A percentile compares a stretch with the other conserved stretches of the same genome.
Conservation (phyloP, 1,139 yeast species). For the Saccharomyces hybrid region DNA sequence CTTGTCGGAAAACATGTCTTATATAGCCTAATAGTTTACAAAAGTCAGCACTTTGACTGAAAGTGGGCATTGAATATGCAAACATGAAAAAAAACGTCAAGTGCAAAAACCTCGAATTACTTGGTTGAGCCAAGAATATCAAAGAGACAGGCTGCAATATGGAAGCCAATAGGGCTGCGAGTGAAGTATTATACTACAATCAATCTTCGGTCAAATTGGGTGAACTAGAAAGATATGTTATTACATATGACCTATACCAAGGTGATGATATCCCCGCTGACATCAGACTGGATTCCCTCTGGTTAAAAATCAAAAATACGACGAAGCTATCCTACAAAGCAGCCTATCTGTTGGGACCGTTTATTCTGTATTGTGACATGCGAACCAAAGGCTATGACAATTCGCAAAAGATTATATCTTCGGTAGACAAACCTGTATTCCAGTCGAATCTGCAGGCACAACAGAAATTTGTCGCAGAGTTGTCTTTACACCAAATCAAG, state of each 20-base stretch:
- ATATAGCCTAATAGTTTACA: too few relatives aligned
- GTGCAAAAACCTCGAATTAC: neutral
- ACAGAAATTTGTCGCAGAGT: slow-evolving; percentile 47
- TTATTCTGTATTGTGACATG: slow-evolving; percentile 78
- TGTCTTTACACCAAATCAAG: slow-evolving; percentile 40
- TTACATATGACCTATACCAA: slow-evolving; percentile 40
- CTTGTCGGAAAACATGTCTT: too few relatives aligned
- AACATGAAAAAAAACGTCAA: slow-evolving; percentile 1
- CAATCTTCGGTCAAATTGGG: slow-evolving; percentile 43
- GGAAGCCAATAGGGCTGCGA: neutral
- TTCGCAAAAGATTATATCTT: slow-evolving; percentile 47
- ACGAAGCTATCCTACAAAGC: slow-evolving; percentile 77
- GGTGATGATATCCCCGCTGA: slow-evolving; percentile 24
- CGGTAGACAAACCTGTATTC: slow-evolving; percentile 67
- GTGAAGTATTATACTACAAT: slow-evolving; percentile 21
- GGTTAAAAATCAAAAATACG: slow-evolving; percentile 64
- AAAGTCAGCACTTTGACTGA: neutral
- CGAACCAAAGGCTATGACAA: slow-evolving; percentile 57
- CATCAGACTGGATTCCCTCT: slow-evolving; percentile 35
- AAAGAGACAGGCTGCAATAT: neutral
- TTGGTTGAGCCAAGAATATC: neutral
- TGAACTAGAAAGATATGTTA: slow-evolving; percentile 45
- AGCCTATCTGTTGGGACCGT: slow-evolving; percentile 87
- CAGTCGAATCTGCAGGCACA: slow-evolving; percentile 74
- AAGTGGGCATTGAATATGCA: neutral